phyloP scores from a whole-genome alignment of 305 asterid genomes.

The Solanum hybrid region DNA sequence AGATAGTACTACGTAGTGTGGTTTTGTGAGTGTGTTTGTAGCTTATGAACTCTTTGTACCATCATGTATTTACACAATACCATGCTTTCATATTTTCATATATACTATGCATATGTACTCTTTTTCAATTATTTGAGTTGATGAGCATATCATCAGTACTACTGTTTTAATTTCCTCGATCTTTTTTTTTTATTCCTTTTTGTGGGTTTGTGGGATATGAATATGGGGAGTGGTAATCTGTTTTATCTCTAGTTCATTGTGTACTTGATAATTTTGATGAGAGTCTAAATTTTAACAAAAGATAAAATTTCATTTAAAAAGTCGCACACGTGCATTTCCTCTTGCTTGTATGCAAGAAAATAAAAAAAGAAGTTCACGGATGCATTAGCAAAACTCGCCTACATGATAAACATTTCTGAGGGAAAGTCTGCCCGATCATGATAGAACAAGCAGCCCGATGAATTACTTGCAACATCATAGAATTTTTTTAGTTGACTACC shows the following conservation, averaged over 20 bases:
- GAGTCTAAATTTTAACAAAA: neutral
- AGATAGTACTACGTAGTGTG: neutral
- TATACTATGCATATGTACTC: neutral
- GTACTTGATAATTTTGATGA: neutral
- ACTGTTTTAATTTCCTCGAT: neutral
- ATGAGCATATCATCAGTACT: neutral
- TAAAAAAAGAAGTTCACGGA: neutral
- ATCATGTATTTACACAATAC: neutral
- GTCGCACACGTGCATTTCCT: neutral
- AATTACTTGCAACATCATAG: neutral
- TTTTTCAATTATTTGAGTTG: neutral
- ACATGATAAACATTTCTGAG: no score
- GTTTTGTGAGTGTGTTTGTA: neutral
- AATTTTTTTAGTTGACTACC: neutral
- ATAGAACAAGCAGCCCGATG: neutral
- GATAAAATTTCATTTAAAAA: neutral
- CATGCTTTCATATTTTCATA: neutral
- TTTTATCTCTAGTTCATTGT: neutral
- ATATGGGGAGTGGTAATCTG: neutral
- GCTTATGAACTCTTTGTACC: neutral
- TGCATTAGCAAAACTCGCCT: neutral
- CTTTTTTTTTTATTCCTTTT: neutral
- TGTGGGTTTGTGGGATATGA: neutral
- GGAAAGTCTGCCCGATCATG: fast-evolving
- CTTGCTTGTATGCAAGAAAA: neutral